Evolutionary conservation across 176 grass and related monocot genomes (phyloP).

Genomic region (Oropetium thomaeum): DNA sequence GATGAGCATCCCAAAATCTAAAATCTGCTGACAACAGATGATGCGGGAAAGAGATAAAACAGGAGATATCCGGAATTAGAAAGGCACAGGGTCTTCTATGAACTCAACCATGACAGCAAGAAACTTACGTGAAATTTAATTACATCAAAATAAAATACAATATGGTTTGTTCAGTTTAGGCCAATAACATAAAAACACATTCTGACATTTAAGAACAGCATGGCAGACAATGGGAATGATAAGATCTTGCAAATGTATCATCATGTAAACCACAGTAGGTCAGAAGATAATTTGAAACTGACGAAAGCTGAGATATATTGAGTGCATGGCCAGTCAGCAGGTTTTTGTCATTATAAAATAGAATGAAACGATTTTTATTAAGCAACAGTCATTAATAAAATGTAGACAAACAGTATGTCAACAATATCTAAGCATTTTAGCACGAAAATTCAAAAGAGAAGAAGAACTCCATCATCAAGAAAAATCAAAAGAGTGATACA

Average conservation of each 20-base stretch:
- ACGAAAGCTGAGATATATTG: not conserved
- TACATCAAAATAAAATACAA: not conserved
- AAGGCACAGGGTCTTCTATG: not conserved
- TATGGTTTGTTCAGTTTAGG: not conserved
- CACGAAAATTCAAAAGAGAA: not conserved
- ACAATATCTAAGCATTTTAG: slow-evolving; percentile 2
- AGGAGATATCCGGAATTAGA: not conserved
- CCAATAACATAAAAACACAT: not conserved
- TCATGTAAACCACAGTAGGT: too few relatives aligned
- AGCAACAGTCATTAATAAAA: not conserved
- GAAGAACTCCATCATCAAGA: slow-evolving; percentile 2
- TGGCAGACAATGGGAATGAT: not conserved
- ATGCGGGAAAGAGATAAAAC: slow-evolving; percentile 4
- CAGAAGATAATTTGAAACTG: not conserved
- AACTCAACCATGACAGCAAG: not conserved
- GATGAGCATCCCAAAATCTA: not conserved
- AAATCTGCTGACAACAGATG: slow-evolving; percentile 46
- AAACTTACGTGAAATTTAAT: not conserved
- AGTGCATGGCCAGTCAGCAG: not conserved
- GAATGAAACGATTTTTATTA: slow-evolving; percentile 10
- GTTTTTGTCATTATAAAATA: not conserved
- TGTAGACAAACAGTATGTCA: not conserved
- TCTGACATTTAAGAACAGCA: not conserved
- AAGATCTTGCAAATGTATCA: not conserved
- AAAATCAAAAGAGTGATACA: not conserved